Base-by-base conservation (phyloP, 2,329 filamentous ascomycete species). In the Penicillium sp. region DNA sequence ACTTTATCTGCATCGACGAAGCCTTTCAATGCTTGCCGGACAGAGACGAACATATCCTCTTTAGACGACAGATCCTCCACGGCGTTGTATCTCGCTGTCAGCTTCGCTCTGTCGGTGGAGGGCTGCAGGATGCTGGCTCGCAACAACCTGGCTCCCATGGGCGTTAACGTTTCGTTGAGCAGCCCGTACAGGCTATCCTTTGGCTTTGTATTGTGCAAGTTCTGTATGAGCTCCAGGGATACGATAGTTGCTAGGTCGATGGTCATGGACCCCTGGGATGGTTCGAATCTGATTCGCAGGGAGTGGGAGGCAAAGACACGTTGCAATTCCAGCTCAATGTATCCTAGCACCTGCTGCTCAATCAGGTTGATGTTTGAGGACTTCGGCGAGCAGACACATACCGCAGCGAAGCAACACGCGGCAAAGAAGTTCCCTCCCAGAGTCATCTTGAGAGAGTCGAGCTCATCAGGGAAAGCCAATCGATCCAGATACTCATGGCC, bases 261-360 rank as follows among this genome's bases (percentile, higher is more conserved):
- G 81, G 95, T 89, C 91, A 97, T 95, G 0, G 89, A 88, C 23
- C 92, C 88, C 64, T 95, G 88, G 0, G 89, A 90, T 1, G 90
- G 87, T 61, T 92, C 86, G 59, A 95, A 96, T 55, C 83, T 86
- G 63, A 97, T 86, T 3, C 89, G 83, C 28, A 97, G 79, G 18
- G 91, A 91, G 65, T 93, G 86, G n/a, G 79, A 76, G 3, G 83
- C 78, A 64, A 95, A 93, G 0, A 78, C 81, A 52, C 86, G 78
- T 3, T 77, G 77, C 53, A 89, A 78, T 6, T 83, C 81, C 1
- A 86, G 70, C 49, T 95, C 87, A 41, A 95, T 80, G 66, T 88
- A 95, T 61, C 88, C 89, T 66, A 97, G 76, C 3, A 78, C 87
- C 89, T 95, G 46, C 3, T 2, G 3, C 35, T 27, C 32, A 9